Evolutionary conservation across 805 yeast genomes (phyloP).

Genomic region (Barnettozyma salicaria): DNA sequence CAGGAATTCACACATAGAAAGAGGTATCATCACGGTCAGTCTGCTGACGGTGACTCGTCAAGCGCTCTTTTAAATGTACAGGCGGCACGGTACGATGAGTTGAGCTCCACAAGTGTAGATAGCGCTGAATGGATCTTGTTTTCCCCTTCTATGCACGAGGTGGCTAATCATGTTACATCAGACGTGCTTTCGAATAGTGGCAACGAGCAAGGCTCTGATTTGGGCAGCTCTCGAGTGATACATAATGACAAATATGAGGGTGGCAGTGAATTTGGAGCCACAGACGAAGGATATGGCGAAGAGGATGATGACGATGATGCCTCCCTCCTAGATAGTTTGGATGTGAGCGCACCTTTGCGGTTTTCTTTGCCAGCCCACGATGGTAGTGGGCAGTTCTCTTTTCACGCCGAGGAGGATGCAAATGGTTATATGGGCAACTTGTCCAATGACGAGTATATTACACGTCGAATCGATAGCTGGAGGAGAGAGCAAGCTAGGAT

Average conservation of each 20-base stretch:
- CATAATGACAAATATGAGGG: background rate
- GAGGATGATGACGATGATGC: slow-evolving; percentile 25
- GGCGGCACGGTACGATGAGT: slow-evolving; percentile 16
- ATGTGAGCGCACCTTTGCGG: slow-evolving; percentile 8
- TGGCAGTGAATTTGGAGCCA: background rate
- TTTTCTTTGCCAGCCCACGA: slow-evolving; percentile 18
- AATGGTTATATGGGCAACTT: slow-evolving; percentile 11
- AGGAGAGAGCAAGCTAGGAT: slow-evolving; percentile 25
- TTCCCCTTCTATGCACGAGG: slow-evolving; percentile 17
- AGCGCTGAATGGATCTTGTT: slow-evolving; percentile 26
- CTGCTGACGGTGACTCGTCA: no score
- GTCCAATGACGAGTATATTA: slow-evolving; percentile 18
- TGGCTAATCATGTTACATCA: background rate
- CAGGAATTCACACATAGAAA: no score
- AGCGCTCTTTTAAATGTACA: no score
- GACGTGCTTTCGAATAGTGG: slow-evolving; percentile 19
- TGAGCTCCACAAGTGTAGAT: slow-evolving; percentile 23
- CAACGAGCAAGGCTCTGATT: slow-evolving; percentile 5
- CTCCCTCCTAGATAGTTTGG: slow-evolving; percentile 24
- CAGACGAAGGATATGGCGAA: slow-evolving; percentile 11
- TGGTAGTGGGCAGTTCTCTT: slow-evolving; percentile 15
- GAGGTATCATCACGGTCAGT: no score
- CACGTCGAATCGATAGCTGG: slow-evolving; percentile 25
- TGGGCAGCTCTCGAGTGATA: no score
- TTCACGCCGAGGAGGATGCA: slow-evolving; percentile 5